These are phyloP conservation scores for Pilobolus umbonatus DNA, from an alignment of 192 early-diverging fungal species.

Conservation along the genomic window DNA sequence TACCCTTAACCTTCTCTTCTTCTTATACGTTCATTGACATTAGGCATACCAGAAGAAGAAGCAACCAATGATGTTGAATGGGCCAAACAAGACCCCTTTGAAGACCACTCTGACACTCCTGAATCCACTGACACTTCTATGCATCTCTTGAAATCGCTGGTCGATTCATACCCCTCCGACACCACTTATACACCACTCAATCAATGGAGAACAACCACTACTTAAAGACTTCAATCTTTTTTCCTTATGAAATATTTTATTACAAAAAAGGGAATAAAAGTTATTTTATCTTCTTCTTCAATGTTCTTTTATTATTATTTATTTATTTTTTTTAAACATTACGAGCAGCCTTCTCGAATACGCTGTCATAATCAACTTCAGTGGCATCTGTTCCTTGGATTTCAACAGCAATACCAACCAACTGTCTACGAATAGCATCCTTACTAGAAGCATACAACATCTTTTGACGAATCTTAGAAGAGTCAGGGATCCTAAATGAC, in stretches of 20 bases:
- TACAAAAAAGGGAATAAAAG: conserved; percentile 9
- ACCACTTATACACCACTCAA: conserved; percentile 6
- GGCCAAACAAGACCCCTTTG: conserved; percentile 10
- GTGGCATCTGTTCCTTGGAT: conserved; percentile 82
- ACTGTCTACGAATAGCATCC: conserved; percentile 65
- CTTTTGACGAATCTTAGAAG: conserved; percentile 69
- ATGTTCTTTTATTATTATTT: no score
- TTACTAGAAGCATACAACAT: conserved; percentile 91
- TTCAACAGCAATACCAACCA: conserved; percentile 69
- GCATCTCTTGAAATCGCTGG: conserved; percentile 23
- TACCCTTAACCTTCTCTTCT: conserved; percentile 11
- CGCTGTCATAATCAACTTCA: conserved; percentile 58
- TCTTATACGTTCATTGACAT: conserved; percentile 30
- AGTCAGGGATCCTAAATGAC: conserved; percentile 68
- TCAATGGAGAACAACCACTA: no score
- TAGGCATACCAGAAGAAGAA: conserved; percentile 27
- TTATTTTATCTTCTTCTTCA: no score
- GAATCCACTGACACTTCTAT: neutral
- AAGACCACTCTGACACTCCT: no score
- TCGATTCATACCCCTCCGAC: conserved; percentile 2
- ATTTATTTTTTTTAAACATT: conserved; percentile 30
- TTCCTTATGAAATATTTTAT: conserved; percentile 9
- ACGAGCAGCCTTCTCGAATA: conserved; percentile 58
- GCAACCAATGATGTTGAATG: conserved; percentile 19
- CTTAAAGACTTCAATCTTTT: no score